Conservation (phyloP, 2,329 filamentous ascomycete genomes). For the Hymenoscyphus infarciens region DNA sequence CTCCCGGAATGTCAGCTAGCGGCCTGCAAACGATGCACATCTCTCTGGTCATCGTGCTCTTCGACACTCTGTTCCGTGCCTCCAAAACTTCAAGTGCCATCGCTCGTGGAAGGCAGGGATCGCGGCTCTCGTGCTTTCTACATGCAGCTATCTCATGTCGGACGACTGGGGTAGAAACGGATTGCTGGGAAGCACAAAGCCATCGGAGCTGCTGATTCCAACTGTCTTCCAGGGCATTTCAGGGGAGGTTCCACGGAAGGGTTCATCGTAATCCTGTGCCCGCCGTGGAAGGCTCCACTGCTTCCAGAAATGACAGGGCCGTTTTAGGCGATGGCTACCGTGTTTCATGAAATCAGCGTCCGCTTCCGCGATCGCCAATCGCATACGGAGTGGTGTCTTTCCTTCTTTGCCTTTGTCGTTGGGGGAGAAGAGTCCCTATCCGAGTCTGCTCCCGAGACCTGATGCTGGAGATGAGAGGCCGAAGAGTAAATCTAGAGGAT, state of each 20-base stretch:
- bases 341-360: conserved; percentile 3
- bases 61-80: background rate
- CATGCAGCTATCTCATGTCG: conserved; percentile 7
- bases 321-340: background rate
- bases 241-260: background rate
- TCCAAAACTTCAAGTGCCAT: conserved; percentile 4
- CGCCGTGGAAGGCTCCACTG: background rate
- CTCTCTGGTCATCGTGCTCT: background rate
- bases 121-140: conserved; percentile 6
- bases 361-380: background rate
- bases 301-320: background rate
- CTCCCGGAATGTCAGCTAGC: background rate
- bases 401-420: background rate
- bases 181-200: conserved; percentile 17
- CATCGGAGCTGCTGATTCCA: background rate
- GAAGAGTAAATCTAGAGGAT: background rate
- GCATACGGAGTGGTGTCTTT: background rate
- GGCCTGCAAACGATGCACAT: conserved; percentile 1
- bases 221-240: background rate
- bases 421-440: background rate
- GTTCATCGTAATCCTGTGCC: conserved; percentile 9
- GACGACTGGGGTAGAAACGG: conserved; percentile 16
- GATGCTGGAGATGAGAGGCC: background rate
- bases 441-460: background rate
- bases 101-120: conserved; percentile 19